phyloP scores from a whole-genome alignment of 805 yeast genomes.

The Yamadazyma paraphyllophila region DNA sequence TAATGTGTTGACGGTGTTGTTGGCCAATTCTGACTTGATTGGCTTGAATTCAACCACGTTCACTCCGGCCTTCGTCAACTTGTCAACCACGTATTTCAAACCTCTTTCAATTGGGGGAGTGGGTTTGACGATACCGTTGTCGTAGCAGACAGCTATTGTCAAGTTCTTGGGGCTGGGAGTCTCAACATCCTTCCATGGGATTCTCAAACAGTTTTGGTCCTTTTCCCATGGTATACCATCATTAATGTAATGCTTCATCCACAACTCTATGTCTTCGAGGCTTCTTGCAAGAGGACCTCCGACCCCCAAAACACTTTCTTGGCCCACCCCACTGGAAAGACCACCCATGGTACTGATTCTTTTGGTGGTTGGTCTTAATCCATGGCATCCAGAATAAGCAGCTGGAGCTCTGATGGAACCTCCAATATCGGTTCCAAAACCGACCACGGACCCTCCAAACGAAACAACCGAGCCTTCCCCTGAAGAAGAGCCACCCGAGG shows the following conservation, averaged over 20 bases:
- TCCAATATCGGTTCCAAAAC: constrained; percentile 45
- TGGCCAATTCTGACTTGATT: constrained; percentile 55
- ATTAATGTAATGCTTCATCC: constrained; percentile 62
- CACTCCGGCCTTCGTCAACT: constrained; percentile 58
- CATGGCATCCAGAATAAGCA: constrained; percentile 40
- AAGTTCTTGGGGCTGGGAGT: constrained; percentile 41
- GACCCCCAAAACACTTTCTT: constrained; percentile 63
- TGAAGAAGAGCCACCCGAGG: constrained; percentile 44
- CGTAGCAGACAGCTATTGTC: constrained; percentile 61
- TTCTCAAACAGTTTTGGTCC: constrained; percentile 47
- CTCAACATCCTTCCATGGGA: constrained; percentile 52
- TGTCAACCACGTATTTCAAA: constrained; percentile 50
- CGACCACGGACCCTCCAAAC: constrained; percentile 40
- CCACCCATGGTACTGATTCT: constrained; percentile 41
- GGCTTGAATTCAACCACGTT: constrained; percentile 56
- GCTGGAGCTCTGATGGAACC: constrained; percentile 46
- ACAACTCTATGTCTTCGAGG: constrained; percentile 64
- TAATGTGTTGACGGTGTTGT: constrained; percentile 54
- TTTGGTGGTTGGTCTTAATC: constrained; percentile 43
- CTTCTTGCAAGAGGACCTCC: constrained; percentile 68
- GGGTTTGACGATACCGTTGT: constrained; percentile 65
- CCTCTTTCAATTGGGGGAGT: constrained; percentile 64
- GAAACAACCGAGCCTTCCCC: constrained; percentile 45
- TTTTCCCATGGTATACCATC: constrained; percentile 62
- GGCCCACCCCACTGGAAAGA: constrained; percentile 58